phyloP scores from a whole-genome alignment of 1,139 yeast species.

The Suhomyces choctaworum region DNA sequence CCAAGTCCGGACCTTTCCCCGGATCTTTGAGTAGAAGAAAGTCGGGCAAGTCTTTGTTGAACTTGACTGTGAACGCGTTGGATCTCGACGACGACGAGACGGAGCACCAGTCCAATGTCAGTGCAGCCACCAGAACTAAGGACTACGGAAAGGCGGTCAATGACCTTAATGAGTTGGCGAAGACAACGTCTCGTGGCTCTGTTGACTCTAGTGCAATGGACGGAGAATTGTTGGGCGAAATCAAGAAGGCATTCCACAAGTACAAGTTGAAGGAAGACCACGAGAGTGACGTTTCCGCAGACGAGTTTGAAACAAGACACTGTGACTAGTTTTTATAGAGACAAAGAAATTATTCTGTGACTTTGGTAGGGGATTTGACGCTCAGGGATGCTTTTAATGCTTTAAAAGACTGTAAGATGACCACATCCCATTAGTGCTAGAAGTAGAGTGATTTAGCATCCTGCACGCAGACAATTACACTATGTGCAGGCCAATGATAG shows the following conservation, averaged over 20 bases:
- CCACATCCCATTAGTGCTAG: too few species aligned
- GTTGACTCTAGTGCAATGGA: conserved; percentile 34
- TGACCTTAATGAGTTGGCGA: conserved; percentile 29
- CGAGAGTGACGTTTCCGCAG: conserved; percentile 47
- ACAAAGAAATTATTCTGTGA: too few species aligned
- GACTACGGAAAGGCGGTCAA: conserved; percentile 21
- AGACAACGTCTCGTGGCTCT: conserved; percentile 38
- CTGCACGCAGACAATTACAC: too few species aligned
- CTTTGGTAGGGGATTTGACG: too few species aligned
- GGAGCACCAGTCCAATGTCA: conserved; percentile 21
- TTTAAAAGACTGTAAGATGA: too few species aligned
- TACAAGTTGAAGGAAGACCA: conserved; percentile 43
- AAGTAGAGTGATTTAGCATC: too few species aligned
- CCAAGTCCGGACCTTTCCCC: conserved; percentile 55
- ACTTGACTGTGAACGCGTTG: conserved; percentile 63
- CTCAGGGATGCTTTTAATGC: too few species aligned
- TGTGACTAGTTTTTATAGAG: conserved; percentile 1
- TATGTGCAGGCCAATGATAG: too few species aligned
- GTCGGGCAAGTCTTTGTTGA: conserved; percentile 69
- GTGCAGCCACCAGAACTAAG: conserved; percentile 19
- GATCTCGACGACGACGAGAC: conserved; percentile 66
- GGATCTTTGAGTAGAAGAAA: conserved; percentile 61
- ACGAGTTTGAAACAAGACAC: conserved; percentile 57
- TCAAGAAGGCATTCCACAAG: conserved; percentile 53
- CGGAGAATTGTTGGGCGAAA: conserved; percentile 50